A percentile compares a stretch with the other conserved stretches of the same genome.
Conservation (phyloP, 495 filamentous ascomycete genomes). For the Xylaria bambusicola region DNA sequence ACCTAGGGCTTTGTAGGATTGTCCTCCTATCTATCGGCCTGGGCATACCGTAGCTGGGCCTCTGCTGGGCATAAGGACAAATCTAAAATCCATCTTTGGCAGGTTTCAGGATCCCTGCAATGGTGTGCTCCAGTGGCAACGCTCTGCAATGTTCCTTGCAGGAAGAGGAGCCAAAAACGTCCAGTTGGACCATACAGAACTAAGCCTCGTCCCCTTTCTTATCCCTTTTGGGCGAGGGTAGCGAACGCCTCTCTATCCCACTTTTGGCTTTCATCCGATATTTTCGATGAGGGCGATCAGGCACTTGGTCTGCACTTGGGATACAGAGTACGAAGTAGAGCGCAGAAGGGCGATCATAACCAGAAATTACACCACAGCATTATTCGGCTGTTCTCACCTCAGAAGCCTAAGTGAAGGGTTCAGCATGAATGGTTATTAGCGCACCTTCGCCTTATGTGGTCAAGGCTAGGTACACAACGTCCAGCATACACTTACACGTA, state of each 20-base stretch:
- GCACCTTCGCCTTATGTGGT: background rate
- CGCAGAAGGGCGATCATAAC: background rate
- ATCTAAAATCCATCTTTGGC: conserved; percentile 12
- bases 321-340: background rate
- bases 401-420: background rate
- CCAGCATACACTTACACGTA: too few relatives aligned
- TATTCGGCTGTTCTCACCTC: conserved; percentile 13
- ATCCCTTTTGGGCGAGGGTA: conserved; percentile 10
- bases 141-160: conserved; percentile 18
- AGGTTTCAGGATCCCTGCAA: conserved; percentile 17
- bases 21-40: too few relatives aligned
- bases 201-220: conserved; percentile 13
- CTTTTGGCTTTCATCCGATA: too few relatives aligned
- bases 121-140: conserved; percentile 8
- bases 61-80: conserved; percentile 9
- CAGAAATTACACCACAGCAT: conserved; percentile 1
- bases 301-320: background rate
- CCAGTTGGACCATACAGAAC: conserved; percentile 6
- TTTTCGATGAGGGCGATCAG: conserved; percentile 13
- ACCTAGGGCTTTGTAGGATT: too few relatives aligned
- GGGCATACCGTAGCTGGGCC: background rate
- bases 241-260: background rate
- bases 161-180: conserved; percentile 1
- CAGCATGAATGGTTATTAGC: background rate
- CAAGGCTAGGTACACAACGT: too few relatives aligned